These are phyloP conservation scores for Rutstroemia sydowiana DNA, from an alignment of 2,329 filamentous ascomycete species.

Conservation along the genomic window DNA sequence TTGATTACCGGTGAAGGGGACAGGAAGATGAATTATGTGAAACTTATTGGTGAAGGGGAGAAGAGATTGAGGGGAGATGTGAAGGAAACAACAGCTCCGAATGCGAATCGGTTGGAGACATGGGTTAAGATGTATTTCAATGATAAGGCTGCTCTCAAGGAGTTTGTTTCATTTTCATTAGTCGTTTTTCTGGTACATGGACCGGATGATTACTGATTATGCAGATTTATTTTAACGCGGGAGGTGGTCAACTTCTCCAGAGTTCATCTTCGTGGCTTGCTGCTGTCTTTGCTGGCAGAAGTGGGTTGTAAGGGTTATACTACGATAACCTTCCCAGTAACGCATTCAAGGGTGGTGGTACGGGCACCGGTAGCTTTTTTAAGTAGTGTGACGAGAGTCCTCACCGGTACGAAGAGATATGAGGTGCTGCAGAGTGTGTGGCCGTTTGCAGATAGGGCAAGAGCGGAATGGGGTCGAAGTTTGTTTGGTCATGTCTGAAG, in stretches of 20 bases:
- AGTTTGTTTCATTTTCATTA: constrained; percentile 13
- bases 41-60: constrained; percentile 43
- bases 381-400: constrained; percentile 43
- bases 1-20: constrained; percentile 43
- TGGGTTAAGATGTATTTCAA: constrained; percentile 24
- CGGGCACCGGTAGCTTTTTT: constrained; percentile 48
- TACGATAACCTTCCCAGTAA: constrained; percentile 42
- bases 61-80: constrained; percentile 38
- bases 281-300: constrained; percentile 43
- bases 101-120: constrained; percentile 14
- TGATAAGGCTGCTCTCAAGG: constrained; percentile 20
- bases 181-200: not conserved
- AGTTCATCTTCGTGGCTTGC: constrained; percentile 47
- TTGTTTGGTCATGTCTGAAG: constrained; percentile 45
- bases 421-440: constrained; percentile 49
- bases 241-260: constrained; percentile 48
- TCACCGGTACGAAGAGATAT: constrained; percentile 46
- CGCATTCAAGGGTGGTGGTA: constrained; percentile 42
- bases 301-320: constrained; percentile 45
- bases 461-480: constrained; percentile 38
- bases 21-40: constrained; percentile 42
- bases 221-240: constrained; percentile 43
- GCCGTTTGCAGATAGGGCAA: constrained; percentile 44
- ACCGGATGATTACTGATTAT: not conserved
- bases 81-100: constrained; percentile 16